These are phyloP conservation scores for Glomus cerebriforme DNA, from an alignment of 192 early-diverging fungal genomes.

Conservation along the genomic window DNA sequence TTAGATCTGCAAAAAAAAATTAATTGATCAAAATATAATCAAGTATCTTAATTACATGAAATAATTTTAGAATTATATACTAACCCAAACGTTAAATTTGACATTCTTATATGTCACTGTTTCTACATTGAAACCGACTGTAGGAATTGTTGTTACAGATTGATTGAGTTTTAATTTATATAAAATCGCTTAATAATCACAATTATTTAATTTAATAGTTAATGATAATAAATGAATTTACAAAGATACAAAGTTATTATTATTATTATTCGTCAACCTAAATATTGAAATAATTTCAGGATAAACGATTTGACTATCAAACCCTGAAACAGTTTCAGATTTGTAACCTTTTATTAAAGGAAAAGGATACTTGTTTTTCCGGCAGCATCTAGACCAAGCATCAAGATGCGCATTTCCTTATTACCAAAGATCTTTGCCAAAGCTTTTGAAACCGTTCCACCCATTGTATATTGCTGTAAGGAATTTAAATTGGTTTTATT, in stretches of 20 bases:
- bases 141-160: conserved; percentile 98
- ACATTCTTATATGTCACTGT: conserved; percentile 86
- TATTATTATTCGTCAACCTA: neutral
- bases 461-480: neutral
- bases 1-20: conserved; percentile 1
- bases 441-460: conserved; percentile 50
- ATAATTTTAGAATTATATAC: neutral
- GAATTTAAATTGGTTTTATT: neutral
- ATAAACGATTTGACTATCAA: neutral
- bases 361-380: conserved; percentile 81
- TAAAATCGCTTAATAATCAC: conserved; percentile 69
- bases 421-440: conserved; percentile 81
- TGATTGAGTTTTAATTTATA: conserved; percentile 99
- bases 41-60: neutral
- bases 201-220: neutral
- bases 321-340: neutral
- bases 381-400: conserved; percentile 90
- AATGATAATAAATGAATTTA: neutral
- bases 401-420: conserved; percentile 96
- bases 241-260: too few relatives aligned
- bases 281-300: too few relatives aligned
- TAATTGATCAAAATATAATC: too few relatives aligned
- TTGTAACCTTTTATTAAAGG: neutral
- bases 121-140: conserved; percentile 92
- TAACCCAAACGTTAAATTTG: conserved; percentile 77